These are phyloP conservation scores for Dinochytrium kinnereticum DNA, from an alignment of 371 early-diverging fungal species.

Conservation along the genomic window DNA sequence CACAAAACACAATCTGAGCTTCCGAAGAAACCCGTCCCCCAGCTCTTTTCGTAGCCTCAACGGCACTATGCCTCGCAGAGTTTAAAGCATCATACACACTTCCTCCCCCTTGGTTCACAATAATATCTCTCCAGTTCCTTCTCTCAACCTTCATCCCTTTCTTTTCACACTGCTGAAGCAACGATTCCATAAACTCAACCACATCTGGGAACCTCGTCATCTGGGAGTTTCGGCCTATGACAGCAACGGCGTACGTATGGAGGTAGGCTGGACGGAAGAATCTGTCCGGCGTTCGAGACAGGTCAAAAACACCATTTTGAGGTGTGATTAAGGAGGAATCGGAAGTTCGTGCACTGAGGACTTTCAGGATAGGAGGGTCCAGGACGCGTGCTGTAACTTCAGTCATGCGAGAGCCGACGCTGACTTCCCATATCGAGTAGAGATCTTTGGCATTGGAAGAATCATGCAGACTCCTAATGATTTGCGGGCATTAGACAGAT, in stretches of 20 bases:
- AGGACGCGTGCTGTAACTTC: no score
- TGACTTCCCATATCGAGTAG: no score
- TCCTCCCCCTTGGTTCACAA: neutral
- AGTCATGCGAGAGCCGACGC: no score
- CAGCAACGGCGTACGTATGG: neutral
- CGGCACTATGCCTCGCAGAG: slow-evolving; percentile 12
- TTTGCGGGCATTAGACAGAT: no score
- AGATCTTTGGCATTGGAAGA: no score
- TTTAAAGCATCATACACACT: neutral
- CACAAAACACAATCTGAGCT: slow-evolving; percentile 33
- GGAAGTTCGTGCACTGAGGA: no score
- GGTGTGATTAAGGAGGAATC: no score
- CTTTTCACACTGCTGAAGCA: neutral
- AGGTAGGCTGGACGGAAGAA: neutral
- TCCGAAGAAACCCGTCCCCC: neutral
- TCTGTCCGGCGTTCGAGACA: neutral
- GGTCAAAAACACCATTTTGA: neutral
- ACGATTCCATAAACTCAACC: neutral
- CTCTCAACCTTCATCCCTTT: neutral
- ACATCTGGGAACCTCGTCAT: neutral
- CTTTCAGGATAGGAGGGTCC: no score
- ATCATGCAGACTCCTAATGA: no score
- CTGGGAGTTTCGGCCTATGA: neutral
- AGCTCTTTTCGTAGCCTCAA: slow-evolving; percentile 4
- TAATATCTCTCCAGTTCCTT: neutral